Evolutionary conservation across 2,329 filamentous ascomycete genomes (phyloP).

Genomic region (Cladophialophora immunda): DNA sequence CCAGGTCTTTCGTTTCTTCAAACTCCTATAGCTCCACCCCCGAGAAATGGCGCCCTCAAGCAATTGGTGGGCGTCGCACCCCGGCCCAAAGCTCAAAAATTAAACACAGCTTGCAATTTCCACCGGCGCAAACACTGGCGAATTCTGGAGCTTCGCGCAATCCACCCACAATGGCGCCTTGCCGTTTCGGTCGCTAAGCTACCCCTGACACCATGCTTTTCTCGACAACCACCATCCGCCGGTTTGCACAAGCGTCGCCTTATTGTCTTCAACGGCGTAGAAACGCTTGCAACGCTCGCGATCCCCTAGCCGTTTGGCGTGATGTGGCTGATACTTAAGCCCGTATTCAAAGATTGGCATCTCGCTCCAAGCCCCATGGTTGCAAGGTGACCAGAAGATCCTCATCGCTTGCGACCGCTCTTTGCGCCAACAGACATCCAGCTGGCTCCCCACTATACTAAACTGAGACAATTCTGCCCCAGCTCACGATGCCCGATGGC

Average conservation of each 20-base stretch:
- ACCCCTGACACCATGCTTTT: conserved; percentile 27
- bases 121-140: conserved; percentile 30
- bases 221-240: not conserved
- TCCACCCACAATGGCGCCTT: conserved; percentile 8
- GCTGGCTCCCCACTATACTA: conserved; percentile 26
- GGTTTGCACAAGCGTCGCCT: not conserved
- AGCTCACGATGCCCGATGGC: conserved; percentile 7
- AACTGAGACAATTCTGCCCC: conserved; percentile 30
- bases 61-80: conserved; percentile 18
- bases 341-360: conserved; percentile 31
- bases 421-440: conserved; percentile 4
- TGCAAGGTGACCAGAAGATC: conserved; percentile 16
- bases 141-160: conserved; percentile 12
- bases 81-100: conserved; percentile 22
- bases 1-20: conserved; percentile 12
- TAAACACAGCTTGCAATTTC: conserved; percentile 30
- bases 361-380: conserved; percentile 14
- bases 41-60: conserved; percentile 19
- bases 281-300: not conserved
- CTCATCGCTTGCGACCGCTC: conserved; percentile 8
- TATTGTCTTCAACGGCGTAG: not conserved
- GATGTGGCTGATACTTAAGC: conserved; percentile 19
- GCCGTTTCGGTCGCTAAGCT: conserved; percentile 8
- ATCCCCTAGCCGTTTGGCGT: not conserved
- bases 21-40: conserved; percentile 20